Conservation (phyloP, 345 rosid species). For the Aethionema arabicum region DNA sequence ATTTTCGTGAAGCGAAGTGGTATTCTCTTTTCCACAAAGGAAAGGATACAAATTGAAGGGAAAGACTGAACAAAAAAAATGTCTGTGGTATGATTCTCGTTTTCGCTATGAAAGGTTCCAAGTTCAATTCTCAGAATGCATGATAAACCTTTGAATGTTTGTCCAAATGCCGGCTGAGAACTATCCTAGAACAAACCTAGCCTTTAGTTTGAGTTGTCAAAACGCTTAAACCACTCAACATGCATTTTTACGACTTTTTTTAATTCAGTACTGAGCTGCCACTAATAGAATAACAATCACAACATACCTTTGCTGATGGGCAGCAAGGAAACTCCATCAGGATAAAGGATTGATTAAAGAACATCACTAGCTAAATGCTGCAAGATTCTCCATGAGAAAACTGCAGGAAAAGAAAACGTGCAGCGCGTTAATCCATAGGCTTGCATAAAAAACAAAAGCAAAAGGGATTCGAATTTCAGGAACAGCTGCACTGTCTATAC, state of each 20-base stretch:
- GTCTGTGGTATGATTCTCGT: no score
- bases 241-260: neutral
- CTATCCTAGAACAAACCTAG: neutral
- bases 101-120: no score
- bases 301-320: slow-evolving; percentile 18
- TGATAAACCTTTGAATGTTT: no score
- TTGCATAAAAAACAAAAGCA: no score
- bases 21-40: no score
- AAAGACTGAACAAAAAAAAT: no score
- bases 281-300: neutral
- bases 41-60: no score
- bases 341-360: neutral
- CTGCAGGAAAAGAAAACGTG: neutral
- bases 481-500: no score
- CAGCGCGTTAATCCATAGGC: no score
- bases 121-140: no score
- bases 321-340: neutral
- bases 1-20: no score
- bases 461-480: no score
- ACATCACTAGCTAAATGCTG: slow-evolving; percentile 8
- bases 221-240: neutral
- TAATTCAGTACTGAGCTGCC: neutral
- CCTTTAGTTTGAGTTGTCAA: neutral
- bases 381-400: slow-evolving; percentile 6
- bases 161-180: neutral